Conservation (phyloP, 164 flowering plant genomes). For the Amborella trichopoda region DNA sequence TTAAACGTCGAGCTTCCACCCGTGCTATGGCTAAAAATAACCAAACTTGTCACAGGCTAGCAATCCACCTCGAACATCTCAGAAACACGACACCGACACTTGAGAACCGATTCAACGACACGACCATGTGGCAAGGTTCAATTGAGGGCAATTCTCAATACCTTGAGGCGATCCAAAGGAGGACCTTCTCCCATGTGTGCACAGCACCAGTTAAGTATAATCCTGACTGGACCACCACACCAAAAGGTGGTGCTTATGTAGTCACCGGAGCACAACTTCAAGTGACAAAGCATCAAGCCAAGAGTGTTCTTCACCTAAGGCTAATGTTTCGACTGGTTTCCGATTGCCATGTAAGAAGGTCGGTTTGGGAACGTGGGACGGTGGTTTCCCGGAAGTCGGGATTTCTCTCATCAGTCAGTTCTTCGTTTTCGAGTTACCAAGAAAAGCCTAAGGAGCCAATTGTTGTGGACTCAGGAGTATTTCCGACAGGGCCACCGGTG, state of each 20-base stretch:
- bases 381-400: constrained; percentile 30
- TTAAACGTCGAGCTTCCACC: background rate
- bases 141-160: constrained; percentile 16
- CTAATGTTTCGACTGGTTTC: constrained; percentile 40
- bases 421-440: constrained; percentile 18
- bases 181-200: constrained; percentile 53
- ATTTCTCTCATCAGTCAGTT: constrained; percentile 35
- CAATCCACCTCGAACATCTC: constrained; percentile 68
- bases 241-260: constrained; percentile 24
- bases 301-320: constrained; percentile 57
- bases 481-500: constrained; percentile 62
- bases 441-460: constrained; percentile 25
- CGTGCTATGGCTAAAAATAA: background rate
- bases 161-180: constrained; percentile 35
- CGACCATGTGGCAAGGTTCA: constrained; percentile 28
- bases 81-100: constrained; percentile 33
- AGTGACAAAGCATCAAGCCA: constrained; percentile 35
- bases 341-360: constrained; percentile 15
- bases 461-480: constrained; percentile 52
- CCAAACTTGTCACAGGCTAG: constrained; percentile 39
- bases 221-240: constrained; percentile 22
- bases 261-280: constrained; percentile 77
- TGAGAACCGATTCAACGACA: constrained; percentile 22
- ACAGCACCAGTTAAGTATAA: constrained; percentile 46
- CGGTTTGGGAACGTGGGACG: constrained; percentile 37